phyloP scores from a whole-genome alignment of 2,329 filamentous ascomycete genomes.

The Stylonectria norvegica region DNA sequence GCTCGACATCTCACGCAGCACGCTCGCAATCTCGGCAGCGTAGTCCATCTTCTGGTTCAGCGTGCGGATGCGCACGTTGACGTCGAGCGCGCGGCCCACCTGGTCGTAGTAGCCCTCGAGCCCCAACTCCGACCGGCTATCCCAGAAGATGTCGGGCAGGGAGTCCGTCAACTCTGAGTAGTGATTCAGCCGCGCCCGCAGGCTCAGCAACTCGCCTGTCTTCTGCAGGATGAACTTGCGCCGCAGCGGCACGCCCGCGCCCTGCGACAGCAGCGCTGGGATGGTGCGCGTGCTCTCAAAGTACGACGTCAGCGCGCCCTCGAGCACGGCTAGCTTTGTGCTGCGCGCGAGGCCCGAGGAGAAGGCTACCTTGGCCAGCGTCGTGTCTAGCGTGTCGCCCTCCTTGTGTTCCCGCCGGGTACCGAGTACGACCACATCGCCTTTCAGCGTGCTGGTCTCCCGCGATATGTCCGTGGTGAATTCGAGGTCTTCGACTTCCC shows the following conservation, averaged over 20 bases:
- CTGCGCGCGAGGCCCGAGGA: slow-evolving; percentile 89
- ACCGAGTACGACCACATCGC: slow-evolving; percentile 85
- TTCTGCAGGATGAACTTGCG: slow-evolving; percentile 83
- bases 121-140: slow-evolving; percentile 80
- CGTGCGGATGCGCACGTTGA: slow-evolving; percentile 83
- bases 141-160: slow-evolving; percentile 95
- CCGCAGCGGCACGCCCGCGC: slow-evolving; percentile 44
- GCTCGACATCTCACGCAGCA: slow-evolving; percentile 81
- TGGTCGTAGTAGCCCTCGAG: slow-evolving; percentile 94
- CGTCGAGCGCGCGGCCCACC: slow-evolving; percentile 84
- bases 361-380: slow-evolving; percentile 92
- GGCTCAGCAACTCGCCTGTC: slow-evolving; percentile 84
- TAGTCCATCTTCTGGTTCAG: slow-evolving; percentile 98
- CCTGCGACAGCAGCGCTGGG: slow-evolving; percentile 70
- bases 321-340: slow-evolving; percentile 90
- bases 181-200: slow-evolving; percentile 90
- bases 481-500: slow-evolving; percentile 88
- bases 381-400: slow-evolving; percentile 51
- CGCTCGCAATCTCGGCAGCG: slow-evolving; percentile 88
- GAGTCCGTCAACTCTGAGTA: slow-evolving; percentile 96
- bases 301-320: slow-evolving; percentile 77
- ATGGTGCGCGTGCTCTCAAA: slow-evolving; percentile 84
- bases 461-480: slow-evolving; percentile 72
- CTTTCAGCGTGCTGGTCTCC: slow-evolving; percentile 74
- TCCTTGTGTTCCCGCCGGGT: slow-evolving; percentile 58